Conservation (phyloP, 306 rosid genomes). For the Lathyrus aphaca region DNA sequence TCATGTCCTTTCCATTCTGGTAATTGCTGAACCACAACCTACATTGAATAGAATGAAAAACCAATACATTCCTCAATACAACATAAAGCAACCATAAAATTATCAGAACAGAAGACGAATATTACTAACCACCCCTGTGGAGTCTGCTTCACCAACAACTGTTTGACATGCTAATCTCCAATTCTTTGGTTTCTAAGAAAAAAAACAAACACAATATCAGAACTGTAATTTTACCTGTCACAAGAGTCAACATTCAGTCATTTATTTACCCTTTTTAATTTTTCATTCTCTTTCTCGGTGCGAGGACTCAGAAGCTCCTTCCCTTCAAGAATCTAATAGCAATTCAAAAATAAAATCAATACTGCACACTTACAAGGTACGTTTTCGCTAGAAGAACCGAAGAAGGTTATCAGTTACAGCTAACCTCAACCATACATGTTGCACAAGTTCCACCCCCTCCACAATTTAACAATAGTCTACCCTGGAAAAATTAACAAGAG, state of each 20-base stretch:
- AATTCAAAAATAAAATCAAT: conserved; percentile 14
- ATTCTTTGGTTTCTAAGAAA: conserved; percentile 85
- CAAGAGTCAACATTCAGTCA: neutral
- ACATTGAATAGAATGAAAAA: conserved; percentile 38
- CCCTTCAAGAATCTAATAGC: conserved; percentile 73
- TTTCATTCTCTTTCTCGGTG: conserved; percentile 42
- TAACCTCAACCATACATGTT: conserved; percentile 95
- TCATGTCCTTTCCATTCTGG: conserved; percentile 96
- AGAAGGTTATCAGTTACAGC: neutral
- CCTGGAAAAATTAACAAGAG: conserved; percentile 46
- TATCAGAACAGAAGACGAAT: neutral
- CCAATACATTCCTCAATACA: neutral
- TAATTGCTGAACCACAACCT: conserved; percentile 82
- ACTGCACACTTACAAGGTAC: neutral
- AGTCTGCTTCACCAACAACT: conserved; percentile 72
- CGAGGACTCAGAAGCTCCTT: conserved; percentile 74
- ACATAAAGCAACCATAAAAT: neutral
- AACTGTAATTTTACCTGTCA: conserved; percentile 3
- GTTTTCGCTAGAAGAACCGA: neutral
- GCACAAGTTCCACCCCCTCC: conserved; percentile 89
- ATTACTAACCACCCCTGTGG: conserved; percentile 67
- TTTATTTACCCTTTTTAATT: neutral
- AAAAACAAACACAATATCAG: neutral
- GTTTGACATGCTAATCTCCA: conserved; percentile 99
- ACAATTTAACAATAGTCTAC: conserved; percentile 73